These are phyloP conservation scores for Suillus paluster DNA, from an alignment of 768 basidiomycete genomes.

Conservation along the genomic window DNA sequence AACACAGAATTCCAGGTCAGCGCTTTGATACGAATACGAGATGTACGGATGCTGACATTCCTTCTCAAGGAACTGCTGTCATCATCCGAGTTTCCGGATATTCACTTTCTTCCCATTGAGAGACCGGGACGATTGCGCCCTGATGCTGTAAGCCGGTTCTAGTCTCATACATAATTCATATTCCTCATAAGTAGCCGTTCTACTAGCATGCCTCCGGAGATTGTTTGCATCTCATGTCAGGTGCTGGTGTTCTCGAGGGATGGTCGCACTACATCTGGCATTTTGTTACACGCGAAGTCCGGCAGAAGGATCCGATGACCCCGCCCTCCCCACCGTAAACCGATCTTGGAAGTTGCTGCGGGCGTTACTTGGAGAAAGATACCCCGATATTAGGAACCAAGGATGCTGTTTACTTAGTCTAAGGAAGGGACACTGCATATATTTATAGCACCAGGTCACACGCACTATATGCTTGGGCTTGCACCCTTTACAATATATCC, in stretches of 20 bases:
- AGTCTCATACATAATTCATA: not conserved
- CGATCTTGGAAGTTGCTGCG: not conserved
- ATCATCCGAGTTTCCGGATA: constrained; percentile 50
- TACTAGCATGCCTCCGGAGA: constrained; percentile 46
- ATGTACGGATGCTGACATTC: constrained; percentile 12
- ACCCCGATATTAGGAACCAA: not conserved
- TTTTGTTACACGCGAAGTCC: constrained; percentile 45
- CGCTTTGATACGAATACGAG: not conserved
- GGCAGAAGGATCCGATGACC: constrained; percentile 6
- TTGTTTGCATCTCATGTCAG: constrained; percentile 52
- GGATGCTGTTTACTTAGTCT: not conserved
- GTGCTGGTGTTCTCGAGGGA: constrained; percentile 52
- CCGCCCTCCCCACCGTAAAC: not conserved
- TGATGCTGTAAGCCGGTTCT: constrained; percentile 54
- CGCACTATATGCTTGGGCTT: not conserved
- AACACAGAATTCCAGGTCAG: constrained; percentile 64
- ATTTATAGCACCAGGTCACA: not conserved
- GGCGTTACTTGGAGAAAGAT: not conserved
- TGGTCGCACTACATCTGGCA: constrained; percentile 60
- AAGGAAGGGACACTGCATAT: not conserved
- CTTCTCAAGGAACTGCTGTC: constrained; percentile 46
- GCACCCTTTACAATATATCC: not conserved
- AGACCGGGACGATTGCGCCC: constrained; percentile 64
- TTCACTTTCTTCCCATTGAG: constrained; percentile 65
- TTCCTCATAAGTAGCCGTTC: constrained; percentile 7